Percentiles rank a stretch among this genome's conserved stretches.
Evolutionary conservation across 2,329 filamentous ascomycete genomes (phyloP).

Genomic region (Tolypocladium sp.): DNA sequence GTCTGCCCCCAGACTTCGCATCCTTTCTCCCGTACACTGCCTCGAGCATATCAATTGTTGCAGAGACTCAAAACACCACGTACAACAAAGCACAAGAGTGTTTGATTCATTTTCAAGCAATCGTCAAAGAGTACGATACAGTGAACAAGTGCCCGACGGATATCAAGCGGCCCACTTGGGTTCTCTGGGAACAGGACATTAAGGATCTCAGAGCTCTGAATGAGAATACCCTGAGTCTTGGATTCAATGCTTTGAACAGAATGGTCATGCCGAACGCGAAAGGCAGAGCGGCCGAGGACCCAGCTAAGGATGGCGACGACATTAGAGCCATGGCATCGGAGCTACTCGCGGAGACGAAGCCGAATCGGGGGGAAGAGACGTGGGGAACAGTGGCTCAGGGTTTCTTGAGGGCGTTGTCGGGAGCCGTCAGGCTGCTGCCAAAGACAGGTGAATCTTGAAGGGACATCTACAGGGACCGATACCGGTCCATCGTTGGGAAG

Average conservation of each 20-base stretch:
- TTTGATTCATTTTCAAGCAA: constrained; percentile 10
- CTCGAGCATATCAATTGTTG: neutral
- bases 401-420: constrained; percentile 15
- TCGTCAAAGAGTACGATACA: constrained; percentile 13
- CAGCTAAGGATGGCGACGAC: constrained; percentile 11
- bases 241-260: constrained; percentile 13
- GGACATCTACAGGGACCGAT: neutral
- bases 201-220: constrained; percentile 19
- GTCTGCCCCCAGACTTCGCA: neutral
- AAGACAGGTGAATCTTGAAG: constrained; percentile 1
- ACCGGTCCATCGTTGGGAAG: neutral
- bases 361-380: constrained; percentile 11
- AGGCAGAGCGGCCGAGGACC: neutral
- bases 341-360: constrained; percentile 16
- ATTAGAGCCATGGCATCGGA: constrained; percentile 23
- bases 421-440: constrained; percentile 12
- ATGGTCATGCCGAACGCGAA: constrained; percentile 15
- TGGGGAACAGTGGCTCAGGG: constrained; percentile 22
- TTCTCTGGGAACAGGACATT: constrained; percentile 24
- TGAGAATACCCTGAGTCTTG: constrained; percentile 12
- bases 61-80: neutral
- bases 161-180: constrained; percentile 15
- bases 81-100: neutral
- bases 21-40: neutral
- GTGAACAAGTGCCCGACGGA: constrained; percentile 8